Base-by-base conservation (phyloP, 345 rosid species). In the Syzygium jambos region DNA sequence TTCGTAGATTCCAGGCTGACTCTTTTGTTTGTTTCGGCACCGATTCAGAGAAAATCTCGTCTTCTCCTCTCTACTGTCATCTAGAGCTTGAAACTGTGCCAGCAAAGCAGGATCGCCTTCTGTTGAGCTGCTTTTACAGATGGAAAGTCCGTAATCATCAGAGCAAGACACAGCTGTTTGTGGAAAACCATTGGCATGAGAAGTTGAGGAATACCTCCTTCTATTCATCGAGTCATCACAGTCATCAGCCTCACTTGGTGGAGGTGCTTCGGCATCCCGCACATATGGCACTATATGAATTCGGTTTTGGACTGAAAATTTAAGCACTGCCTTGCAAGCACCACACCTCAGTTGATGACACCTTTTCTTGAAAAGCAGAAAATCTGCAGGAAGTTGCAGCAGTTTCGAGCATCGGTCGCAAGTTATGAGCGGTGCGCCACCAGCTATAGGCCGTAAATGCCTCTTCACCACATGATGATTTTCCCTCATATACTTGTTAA, bases 371-470 rank as follows among this genome's bases (percentile, higher is more conserved):
- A 89, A 92, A 86, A 94, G 89, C 85, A 97, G 94, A 91, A 95
- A 97, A 89, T 97, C 98, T 87, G 91, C 95, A 85, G 99, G 99
- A 16, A 97, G 88, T 87, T 90, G 96, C 89, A 97, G 91, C 73
- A 85, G 90, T 52, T 87, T 89, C 78, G 91, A 89, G 95, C 99
- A 96, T 46, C 11, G 14, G 90, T 90, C 87, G 88, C 99, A 97
- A 88, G 91, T 88, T 52, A 94, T 41, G 78, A 95, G 93, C 80
- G 99, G 99, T 6, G 98, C 98, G 3, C 96, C 99, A 85, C 98
- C 96, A 15, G 95, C 95, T 19, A 92, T 90, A 51, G 99, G 98
- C 34, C 95, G 91, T 86, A 96, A 86, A 91, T 92, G 94, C 86
- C 93, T 92, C 92, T 93, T 95, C 78, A 87, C 94, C 87, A 91